Percentiles rank a stretch among this genome's conserved stretches.
Conservation (phyloP, 2,329 filamentous ascomycete species). For the Curvularia sp. region DNA sequence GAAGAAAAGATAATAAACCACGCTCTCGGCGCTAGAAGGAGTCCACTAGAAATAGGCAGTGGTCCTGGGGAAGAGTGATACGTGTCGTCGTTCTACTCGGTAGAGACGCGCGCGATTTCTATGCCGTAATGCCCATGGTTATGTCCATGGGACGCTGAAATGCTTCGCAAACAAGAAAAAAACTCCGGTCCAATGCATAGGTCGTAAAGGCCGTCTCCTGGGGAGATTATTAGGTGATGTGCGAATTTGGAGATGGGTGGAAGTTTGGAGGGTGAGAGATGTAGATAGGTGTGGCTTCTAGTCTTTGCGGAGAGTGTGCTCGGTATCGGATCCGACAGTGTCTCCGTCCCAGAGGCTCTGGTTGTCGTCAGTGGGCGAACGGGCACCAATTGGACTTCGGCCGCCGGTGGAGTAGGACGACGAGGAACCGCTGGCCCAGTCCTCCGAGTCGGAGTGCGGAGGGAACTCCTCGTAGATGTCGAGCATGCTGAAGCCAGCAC, state of each 20-base stretch:
- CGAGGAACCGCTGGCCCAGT: constrained; percentile 88
- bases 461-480: constrained; percentile 62
- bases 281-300: constrained; percentile 17
- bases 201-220: constrained; percentile 45
- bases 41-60: constrained; percentile 19
- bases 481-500: constrained; percentile 60
- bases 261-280: constrained; percentile 20
- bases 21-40: constrained; percentile 23
- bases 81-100: constrained; percentile 19
- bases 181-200: constrained; percentile 48
- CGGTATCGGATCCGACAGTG: constrained; percentile 59
- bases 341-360: constrained; percentile 65
- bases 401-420: constrained; percentile 74
- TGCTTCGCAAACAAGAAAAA: constrained; percentile 43
- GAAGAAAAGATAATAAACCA: constrained; percentile 33
- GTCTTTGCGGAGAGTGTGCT: constrained; percentile 39
- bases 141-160: constrained; percentile 41
- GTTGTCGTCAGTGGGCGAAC: constrained; percentile 63
- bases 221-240: constrained; percentile 23
- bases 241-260: constrained; percentile 35
- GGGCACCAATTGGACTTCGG: constrained; percentile 59
- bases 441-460: constrained; percentile 73
- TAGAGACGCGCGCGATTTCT: constrained; percentile 31
- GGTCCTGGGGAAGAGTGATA: constrained; percentile 16
- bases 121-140: constrained; percentile 29